Evolutionary conservation across 768 basidiomycete genomes (phyloP).

Genomic region (Rhizopogon rudus): DNA sequence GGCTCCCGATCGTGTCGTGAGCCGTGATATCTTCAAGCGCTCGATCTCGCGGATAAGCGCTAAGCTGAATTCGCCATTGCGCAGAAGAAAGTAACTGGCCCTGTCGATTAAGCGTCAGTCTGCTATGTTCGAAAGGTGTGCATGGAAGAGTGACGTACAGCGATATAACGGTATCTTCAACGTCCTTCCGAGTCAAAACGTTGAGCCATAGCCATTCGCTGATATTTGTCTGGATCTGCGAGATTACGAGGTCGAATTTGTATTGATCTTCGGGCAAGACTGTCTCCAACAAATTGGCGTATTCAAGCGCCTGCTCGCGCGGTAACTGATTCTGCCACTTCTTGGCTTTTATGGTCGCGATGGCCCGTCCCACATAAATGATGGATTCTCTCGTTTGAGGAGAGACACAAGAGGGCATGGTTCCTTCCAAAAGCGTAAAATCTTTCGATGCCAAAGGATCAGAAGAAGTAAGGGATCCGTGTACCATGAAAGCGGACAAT

Average conservation of each 20-base stretch:
- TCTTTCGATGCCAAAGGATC: slow-evolving; percentile 66
- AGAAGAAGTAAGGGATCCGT: slow-evolving; percentile 56
- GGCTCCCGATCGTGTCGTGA: slow-evolving; percentile 60
- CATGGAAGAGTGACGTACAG: slow-evolving; percentile 46
- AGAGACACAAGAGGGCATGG: slow-evolving; percentile 75
- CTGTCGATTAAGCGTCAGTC: slow-evolving; percentile 32
- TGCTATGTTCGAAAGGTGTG: slow-evolving; percentile 6
- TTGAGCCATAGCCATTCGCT: slow-evolving; percentile 96
- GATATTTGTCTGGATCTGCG: slow-evolving; percentile 71
- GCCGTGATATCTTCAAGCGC: slow-evolving; percentile 71
- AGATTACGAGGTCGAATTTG: slow-evolving; percentile 68
- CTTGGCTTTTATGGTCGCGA: slow-evolving; percentile 76
- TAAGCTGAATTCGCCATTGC: slow-evolving; percentile 84
- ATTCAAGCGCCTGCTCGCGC: slow-evolving; percentile 54
- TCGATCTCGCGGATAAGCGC: slow-evolving; percentile 85
- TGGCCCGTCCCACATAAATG: slow-evolving; percentile 80
- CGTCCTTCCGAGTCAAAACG: slow-evolving; percentile 77
- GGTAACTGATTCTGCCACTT: slow-evolving; percentile 80
- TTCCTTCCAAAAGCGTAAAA: slow-evolving; percentile 55
- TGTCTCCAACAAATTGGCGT: slow-evolving; percentile 58
- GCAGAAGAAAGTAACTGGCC: slow-evolving; percentile 81
- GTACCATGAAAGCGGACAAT: slow-evolving; percentile 75
- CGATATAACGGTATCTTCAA: slow-evolving; percentile 80
- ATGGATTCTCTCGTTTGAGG: slow-evolving; percentile 74
- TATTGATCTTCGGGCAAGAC: slow-evolving; percentile 75